A percentile compares a stretch with the other conserved stretches of the same genome.
Evolutionary conservation across 139 green algal species (phyloP).

Genomic region (Chlorella sp.): DNA sequence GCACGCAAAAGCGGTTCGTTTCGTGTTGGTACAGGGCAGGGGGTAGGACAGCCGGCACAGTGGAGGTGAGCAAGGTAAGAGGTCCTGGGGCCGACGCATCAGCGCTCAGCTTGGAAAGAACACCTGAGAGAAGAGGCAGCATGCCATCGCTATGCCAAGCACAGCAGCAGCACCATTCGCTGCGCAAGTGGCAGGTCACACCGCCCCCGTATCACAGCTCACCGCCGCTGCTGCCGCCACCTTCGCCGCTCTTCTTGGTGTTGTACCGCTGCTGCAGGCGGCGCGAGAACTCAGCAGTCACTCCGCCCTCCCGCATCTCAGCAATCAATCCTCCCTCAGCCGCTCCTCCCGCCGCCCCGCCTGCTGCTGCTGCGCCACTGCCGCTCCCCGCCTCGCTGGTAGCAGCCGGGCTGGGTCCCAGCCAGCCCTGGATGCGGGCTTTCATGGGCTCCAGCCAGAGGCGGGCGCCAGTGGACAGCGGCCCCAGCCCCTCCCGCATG

Average conservation of each 20-base stretch:
- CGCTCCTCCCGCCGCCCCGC: no score
- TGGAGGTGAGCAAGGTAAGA: no score
- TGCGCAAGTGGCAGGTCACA: no score
- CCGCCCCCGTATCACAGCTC: background rate
- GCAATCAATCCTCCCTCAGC: background rate
- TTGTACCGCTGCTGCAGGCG: constrained; percentile 17
- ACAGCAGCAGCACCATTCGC: no score
- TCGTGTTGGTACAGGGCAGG: no score
- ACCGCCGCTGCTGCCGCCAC: background rate
- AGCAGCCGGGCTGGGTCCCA: background rate
- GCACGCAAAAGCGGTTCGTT: no score
- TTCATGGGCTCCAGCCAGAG: constrained; percentile 24
- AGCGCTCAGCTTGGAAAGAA: no score
- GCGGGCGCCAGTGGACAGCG: background rate
- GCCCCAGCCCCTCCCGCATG: background rate
- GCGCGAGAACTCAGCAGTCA: background rate
- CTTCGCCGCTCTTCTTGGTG: background rate
- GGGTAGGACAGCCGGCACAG: no score
- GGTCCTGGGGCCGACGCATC: no score
- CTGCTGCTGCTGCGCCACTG: background rate
- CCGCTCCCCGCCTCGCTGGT: background rate
- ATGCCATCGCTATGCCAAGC: no score
- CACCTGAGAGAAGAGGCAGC: no score
- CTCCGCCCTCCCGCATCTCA: background rate
- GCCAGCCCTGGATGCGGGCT: constrained; percentile 2